Conservation (phyloP, 805 yeast genomes). For the Starmerella stellata region DNA sequence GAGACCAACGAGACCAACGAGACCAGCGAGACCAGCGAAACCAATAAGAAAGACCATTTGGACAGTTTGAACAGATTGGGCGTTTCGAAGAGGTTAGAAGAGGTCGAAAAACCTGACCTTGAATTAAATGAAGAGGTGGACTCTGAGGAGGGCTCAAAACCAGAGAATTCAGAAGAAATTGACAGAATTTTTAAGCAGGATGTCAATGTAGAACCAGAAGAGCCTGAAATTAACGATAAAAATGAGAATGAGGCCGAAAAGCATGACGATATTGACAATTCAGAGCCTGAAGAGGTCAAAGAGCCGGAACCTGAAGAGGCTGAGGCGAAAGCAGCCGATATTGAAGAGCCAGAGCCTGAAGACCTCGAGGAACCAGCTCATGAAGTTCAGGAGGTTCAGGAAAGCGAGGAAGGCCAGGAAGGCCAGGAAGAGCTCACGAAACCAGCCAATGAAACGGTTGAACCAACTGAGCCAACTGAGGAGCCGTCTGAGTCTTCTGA, state of each 20-base stretch:
- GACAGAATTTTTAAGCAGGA: too few species aligned
- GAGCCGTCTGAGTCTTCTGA: too few species aligned
- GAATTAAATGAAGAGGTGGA: too few species aligned
- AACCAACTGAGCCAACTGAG: neutral
- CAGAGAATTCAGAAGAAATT: too few species aligned
- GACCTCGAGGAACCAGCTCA: neutral
- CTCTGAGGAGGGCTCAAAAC: too few species aligned
- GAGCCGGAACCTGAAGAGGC: neutral
- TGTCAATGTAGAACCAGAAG: too few species aligned
- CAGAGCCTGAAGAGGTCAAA: neutral
- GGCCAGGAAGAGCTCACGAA: neutral
- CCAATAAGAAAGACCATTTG: neutral
- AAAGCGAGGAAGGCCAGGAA: too few species aligned
- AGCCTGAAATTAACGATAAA: too few species aligned
- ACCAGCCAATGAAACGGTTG: neutral
- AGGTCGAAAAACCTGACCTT: neutral
- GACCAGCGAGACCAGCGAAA: too few species aligned
- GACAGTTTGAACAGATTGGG: neutral
- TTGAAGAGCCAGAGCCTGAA: neutral
- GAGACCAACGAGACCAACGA: too few species aligned
- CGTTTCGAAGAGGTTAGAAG: neutral
- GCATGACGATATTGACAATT: neutral
- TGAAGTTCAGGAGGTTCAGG: too few species aligned
- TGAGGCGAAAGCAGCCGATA: neutral
- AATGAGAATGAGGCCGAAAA: neutral